Conservation (phyloP, 768 basidiomycete species). For the Suillus discolor region DNA sequence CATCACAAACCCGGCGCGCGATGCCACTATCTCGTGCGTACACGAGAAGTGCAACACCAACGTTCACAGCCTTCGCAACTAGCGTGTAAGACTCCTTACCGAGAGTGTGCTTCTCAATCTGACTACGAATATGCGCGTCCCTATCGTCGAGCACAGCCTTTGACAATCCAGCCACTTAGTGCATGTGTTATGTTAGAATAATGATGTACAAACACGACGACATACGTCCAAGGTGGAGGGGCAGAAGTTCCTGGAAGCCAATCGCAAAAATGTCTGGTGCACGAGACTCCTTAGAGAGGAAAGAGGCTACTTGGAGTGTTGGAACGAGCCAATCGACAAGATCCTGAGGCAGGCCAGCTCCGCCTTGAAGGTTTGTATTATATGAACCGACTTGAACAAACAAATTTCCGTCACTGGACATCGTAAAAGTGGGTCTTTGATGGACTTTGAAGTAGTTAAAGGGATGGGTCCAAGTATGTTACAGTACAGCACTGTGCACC, state of each 20-base stretch:
- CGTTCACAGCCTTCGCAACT: conserved; percentile 79
- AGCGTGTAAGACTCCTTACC: conserved; percentile 77
- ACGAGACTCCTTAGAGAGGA: conserved; percentile 61
- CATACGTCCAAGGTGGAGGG: conserved; percentile 84
- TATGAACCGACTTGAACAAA: conserved; percentile 86
- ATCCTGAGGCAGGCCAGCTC: conserved; percentile 74
- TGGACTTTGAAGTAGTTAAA: conserved; percentile 9
- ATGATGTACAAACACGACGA: conserved; percentile 23
- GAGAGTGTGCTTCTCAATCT: conserved; percentile 71
- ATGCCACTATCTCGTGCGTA: conserved; percentile 77
- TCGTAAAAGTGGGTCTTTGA: conserved; percentile 11
- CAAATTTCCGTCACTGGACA: conserved; percentile 32
- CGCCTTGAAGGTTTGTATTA: conserved; percentile 88
- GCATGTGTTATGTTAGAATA: conserved; percentile 2
- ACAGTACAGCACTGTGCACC: no score
- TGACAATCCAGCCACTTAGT: conserved; percentile 77
- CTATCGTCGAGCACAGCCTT: conserved; percentile 67
- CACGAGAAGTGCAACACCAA: conserved; percentile 85
- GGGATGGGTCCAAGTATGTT: background rate
- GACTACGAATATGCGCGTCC: conserved; percentile 69
- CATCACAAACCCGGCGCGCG: conserved; percentile 59
- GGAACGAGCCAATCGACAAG: conserved; percentile 92
- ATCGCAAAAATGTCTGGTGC: conserved; percentile 89
- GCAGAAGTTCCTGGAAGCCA: conserved; percentile 92
- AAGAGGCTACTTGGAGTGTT: conserved; percentile 72